These are phyloP conservation scores for Debaryomyces fabryi DNA, from an alignment of 1,139 yeast genomes.

Conservation along the genomic window DNA sequence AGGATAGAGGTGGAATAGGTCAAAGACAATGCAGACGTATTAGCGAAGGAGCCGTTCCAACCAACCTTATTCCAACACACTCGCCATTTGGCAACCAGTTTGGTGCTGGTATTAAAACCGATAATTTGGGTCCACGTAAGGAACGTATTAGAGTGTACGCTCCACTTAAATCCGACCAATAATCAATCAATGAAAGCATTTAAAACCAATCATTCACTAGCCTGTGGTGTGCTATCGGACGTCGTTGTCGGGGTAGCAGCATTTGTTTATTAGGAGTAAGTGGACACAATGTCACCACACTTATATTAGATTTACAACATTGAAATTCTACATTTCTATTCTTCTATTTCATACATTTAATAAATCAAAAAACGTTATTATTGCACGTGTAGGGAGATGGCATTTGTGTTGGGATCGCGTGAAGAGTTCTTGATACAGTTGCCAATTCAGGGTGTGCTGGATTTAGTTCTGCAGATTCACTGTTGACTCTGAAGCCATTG, in stretches of 20 bases:
- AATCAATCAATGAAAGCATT: conserved; percentile 4
- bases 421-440: not conserved
- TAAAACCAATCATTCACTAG: not conserved
- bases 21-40: conserved; percentile 44
- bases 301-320: conserved; percentile 6
- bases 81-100: conserved; percentile 45
- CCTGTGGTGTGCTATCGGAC: not conserved
- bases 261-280: not conserved
- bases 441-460: not conserved
- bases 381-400: not conserved
- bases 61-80: conserved; percentile 45
- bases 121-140: conserved; percentile 50
- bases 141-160: conserved; percentile 47
- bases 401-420: not conserved
- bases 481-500: not conserved
- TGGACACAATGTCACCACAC: not conserved
- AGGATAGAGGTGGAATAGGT: conserved; percentile 53
- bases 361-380: conserved; percentile 3
- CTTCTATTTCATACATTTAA: conserved; percentile 4
- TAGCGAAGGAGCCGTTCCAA: conserved; percentile 31
- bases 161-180: conserved; percentile 23
- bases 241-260: not conserved
- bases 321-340: conserved; percentile 1
- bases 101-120: conserved; percentile 51
- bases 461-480: not conserved